These are phyloP conservation scores for Triticum dicoccoides DNA, from an alignment of 176 grass and related monocot genomes.

Conservation along the genomic window DNA sequence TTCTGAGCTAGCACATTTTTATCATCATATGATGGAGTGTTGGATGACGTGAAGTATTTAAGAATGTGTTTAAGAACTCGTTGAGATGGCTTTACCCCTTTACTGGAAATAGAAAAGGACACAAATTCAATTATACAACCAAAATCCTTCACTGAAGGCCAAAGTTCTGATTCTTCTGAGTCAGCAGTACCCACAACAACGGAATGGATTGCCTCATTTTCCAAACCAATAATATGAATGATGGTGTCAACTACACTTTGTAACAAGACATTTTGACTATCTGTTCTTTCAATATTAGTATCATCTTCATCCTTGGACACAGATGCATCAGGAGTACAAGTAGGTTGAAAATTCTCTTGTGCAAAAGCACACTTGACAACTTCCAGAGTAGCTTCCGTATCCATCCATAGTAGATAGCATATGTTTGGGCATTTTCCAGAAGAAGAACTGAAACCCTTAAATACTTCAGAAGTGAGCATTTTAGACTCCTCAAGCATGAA, in stretches of 20 bases:
- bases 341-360: constrained; percentile 32
- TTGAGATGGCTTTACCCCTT: constrained; percentile 52
- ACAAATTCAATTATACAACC: constrained; percentile 74
- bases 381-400: constrained; percentile 84
- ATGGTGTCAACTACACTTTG: constrained; percentile 58
- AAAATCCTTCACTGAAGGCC: constrained; percentile 74
- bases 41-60: constrained; percentile 58
- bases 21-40: constrained; percentile 16
- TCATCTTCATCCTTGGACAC: constrained; percentile 24
- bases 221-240: constrained; percentile 68
- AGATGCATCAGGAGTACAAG: constrained; percentile 32
- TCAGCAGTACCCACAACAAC: constrained; percentile 40
- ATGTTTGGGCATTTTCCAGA: constrained; percentile 76
- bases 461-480: constrained; percentile 54
- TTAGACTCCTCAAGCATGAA: constrained; percentile 96
- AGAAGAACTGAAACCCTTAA: constrained; percentile 62
- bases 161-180: constrained; percentile 45
- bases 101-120: constrained; percentile 66
- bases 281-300: constrained; percentile 24
- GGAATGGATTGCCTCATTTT: constrained; percentile 61
- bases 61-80: constrained; percentile 79
- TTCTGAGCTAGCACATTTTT: constrained; percentile 39
- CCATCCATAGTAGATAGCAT: constrained; percentile 74
- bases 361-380: constrained; percentile 78
- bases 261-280: constrained; percentile 56